Percentiles rank a stretch among this genome's conserved stretches.
Evolutionary conservation across 1,284 basidiomycete species (phyloP).

Genomic region (Ustilago vetiveriae): DNA sequence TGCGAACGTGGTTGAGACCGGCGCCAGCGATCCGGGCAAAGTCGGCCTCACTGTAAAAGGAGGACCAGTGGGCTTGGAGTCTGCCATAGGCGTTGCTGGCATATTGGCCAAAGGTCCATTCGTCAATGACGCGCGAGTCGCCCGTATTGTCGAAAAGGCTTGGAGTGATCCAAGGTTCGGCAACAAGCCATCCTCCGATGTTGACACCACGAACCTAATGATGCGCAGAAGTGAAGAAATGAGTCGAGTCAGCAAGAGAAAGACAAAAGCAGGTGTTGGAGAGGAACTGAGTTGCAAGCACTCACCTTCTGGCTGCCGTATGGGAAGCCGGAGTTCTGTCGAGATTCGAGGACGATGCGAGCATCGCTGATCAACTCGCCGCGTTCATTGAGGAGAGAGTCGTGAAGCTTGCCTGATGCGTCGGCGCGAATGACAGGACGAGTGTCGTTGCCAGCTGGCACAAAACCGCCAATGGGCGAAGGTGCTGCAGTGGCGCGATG

Average conservation of each 20-base stretch:
- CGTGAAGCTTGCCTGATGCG: constrained; percentile 23
- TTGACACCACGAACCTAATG: constrained; percentile 62
- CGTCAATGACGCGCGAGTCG: constrained; percentile 73
- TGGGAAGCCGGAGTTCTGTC: constrained; percentile 42
- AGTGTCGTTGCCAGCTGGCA: constrained; percentile 28
- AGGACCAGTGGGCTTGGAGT: constrained; percentile 75
- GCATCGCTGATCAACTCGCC: constrained; percentile 32
- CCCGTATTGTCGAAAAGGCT: constrained; percentile 70
- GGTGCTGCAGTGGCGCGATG: constrained; percentile 18
- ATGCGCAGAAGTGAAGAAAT: not conserved
- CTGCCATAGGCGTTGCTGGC: constrained; percentile 57
- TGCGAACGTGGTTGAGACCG: constrained; percentile 76
- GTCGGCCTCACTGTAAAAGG: constrained; percentile 82
- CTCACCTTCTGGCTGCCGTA: constrained; percentile 38
- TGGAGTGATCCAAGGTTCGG: constrained; percentile 64
- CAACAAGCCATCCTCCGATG: constrained; percentile 65
- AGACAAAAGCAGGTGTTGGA: not conserved
- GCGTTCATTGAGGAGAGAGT: constrained; percentile 37
- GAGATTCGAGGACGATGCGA: constrained; percentile 36
- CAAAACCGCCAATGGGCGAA: constrained; percentile 20
- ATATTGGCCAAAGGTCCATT: constrained; percentile 83
- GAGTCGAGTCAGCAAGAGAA: not conserved
- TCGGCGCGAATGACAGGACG: constrained; percentile 39
- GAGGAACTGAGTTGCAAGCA: no score
- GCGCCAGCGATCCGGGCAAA: constrained; percentile 73